Base-by-base conservation (phyloP, 129 eudicot species). In the Pseudognaphalium luteoalbum region DNA sequence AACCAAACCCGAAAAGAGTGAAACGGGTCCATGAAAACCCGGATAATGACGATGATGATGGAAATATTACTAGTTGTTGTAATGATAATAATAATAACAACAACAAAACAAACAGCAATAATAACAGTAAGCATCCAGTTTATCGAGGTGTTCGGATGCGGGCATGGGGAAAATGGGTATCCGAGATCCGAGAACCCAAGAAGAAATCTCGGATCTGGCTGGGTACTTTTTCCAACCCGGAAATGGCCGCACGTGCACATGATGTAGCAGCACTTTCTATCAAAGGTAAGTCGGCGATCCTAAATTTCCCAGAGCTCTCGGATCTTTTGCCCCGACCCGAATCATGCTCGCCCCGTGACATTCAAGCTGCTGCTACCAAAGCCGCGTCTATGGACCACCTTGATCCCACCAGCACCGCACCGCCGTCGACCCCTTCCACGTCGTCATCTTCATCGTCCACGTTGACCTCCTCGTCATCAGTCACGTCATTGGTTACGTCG, bases 201-300 rank as follows among this genome's bases (percentile, higher is more conserved):
- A 57, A 92, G 56, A 92, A 92, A 65, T 89, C 96, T 22, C 85
- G 97, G 88, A 92, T 92, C 88, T 92, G 97, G 97, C 83, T 92
- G 0, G 97, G 97, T 1, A 92, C 97, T 6, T 92, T 92, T 73
- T 70, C 89, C 14, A 87, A 80, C 73, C 91, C 97, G 39, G 97
- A 92, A 56, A 92, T 92, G 97, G 97, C 97, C 3, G 97, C 97
- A 50, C 96, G 97, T 56, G 97, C 97, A 35, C 97, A 91, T 76
- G 97, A 92, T 78, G 97, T 85, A 16, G 97, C 96, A 4, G 97
- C 96, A 51, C 80, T 87, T 16, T 82, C 88, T 65, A 86, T 89
- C 59, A 92, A 70, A 28, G 74, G 29, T 57, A 34, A 14, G 47
- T 50, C 63, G 34, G 33, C 75, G 3, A 37, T 61, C 52, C 97